Base-by-base conservation (phyloP, 768 basidiomycete genomes). In the Amanita jacksonii region DNA sequence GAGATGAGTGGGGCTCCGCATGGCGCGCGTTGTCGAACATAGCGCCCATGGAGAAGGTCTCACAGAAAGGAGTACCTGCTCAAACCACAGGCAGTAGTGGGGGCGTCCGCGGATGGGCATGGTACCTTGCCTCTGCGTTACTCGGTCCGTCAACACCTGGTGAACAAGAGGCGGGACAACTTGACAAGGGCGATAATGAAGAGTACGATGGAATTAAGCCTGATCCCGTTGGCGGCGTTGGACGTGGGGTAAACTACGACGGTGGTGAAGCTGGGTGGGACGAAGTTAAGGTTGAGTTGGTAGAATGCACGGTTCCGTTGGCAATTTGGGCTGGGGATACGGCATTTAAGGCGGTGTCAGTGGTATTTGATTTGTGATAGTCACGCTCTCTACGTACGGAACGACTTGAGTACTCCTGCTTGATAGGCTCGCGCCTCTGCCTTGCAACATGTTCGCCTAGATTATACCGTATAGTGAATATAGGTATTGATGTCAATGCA, bases 281-380 rank as follows among this genome's bases (percentile, higher is more conserved):
- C 43, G 79, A 81, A 47, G 73, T 85, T 8, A 67, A 60, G 55
- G 71, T 83, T 19, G 92, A 97, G 72, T 86, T 81, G 47, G 90
- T 98, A 13, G 94, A 96, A 60, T 96, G 92, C 54, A 87, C 92
- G 59, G 85, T 98, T 33, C 88, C 89, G 15, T 76, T 98, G 45
- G 77, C 62, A 52, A 84, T 96, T 1, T 92, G 84, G 74, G 81
- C 91, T 8, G 88, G 88, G 34, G 91, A 89, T 62, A 93, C 88
- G 3, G 84, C 81, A 34, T 91, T 87, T 63, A 81, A 77, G 60
- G 77, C 87, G 3, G 67, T 74, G 56, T 81, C 86, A 49, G 80
- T 88, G 6, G 77, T 85, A 22, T 87, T 88, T 57, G 80, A 82
- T 56, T 79, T 87, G 3, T 85, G 56, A 60, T n/a, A n/a, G n/a